These are phyloP conservation scores for Chrysoporthe cubensis DNA, from an alignment of 2,329 filamentous ascomycete genomes.

Conservation along the genomic window DNA sequence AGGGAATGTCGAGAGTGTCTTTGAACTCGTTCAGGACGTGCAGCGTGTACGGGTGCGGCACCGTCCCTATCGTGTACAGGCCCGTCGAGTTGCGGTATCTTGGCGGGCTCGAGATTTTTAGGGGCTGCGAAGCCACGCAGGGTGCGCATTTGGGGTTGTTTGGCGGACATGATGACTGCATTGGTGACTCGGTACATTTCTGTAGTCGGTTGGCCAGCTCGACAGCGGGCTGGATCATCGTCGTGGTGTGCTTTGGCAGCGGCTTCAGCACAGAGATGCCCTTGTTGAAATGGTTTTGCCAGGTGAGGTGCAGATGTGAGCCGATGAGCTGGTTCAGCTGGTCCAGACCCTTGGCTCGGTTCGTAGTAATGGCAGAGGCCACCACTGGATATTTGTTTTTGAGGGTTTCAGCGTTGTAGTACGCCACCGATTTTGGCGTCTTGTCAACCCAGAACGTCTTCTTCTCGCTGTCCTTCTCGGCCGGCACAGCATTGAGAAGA, in stretches of 20 bases:
- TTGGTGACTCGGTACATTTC: slow-evolving; percentile 73
- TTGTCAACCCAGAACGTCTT: slow-evolving; percentile 69
- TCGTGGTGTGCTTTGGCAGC: slow-evolving; percentile 72
- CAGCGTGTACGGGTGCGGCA: slow-evolving; percentile 90
- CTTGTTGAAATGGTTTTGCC: slow-evolving; percentile 76
- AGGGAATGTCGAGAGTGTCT: slow-evolving; percentile 63
- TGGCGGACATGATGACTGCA: slow-evolving; percentile 81
- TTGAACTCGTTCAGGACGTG: slow-evolving; percentile 68
- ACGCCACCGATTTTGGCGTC: slow-evolving; percentile 70
- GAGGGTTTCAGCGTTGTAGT: slow-evolving; percentile 71
- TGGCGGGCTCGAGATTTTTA: slow-evolving; percentile 69
- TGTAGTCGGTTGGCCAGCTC: slow-evolving; percentile 76
- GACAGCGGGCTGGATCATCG: slow-evolving; percentile 70
- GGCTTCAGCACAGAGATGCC: slow-evolving; percentile 86
- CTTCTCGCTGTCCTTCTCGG: slow-evolving; percentile 35
- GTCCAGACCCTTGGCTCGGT: slow-evolving; percentile 63
- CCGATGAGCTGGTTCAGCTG: slow-evolving; percentile 78
- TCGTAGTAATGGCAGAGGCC: slow-evolving; percentile 61
- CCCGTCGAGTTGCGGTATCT: slow-evolving; percentile 73
- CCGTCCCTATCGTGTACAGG: slow-evolving; percentile 80
- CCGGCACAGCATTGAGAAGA: slow-evolving; percentile 64
- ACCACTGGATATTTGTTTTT: slow-evolving; percentile 69
- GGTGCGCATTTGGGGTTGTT: slow-evolving; percentile 75
- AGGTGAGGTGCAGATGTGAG: slow-evolving; percentile 81
- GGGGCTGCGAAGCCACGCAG: slow-evolving; percentile 67